Percentiles rank a stretch among this genome's conserved stretches.
phyloP scores from a whole-genome alignment of 1,139 yeast genomes.

The Magnusiomyces magnusii region DNA sequence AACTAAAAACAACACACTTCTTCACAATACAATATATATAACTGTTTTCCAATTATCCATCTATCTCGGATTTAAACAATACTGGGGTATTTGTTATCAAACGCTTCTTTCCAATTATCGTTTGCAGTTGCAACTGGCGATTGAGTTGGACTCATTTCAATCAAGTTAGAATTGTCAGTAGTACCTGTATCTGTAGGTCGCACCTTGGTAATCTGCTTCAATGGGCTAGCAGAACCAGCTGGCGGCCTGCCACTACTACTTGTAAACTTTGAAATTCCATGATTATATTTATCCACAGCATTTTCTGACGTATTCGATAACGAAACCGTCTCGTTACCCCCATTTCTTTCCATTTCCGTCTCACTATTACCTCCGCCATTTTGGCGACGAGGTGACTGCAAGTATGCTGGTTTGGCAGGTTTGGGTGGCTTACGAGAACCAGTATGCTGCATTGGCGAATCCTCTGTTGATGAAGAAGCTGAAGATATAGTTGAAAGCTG shows the following conservation, averaged over 20 bases:
- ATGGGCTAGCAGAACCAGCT: background rate
- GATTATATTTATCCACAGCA: background rate
- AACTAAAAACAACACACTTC: too few species aligned
- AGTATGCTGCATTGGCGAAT: background rate
- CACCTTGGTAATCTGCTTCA: background rate
- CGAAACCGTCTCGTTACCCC: background rate
- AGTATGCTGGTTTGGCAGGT: slow-evolving; percentile 51
- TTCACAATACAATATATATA: too few species aligned
- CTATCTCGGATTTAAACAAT: slow-evolving; percentile 23
- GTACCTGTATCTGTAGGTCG: background rate
- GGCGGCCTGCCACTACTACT: background rate
- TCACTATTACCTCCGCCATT: background rate
- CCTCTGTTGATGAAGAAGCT: slow-evolving; percentile 18
- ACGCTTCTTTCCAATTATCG: slow-evolving; percentile 29
- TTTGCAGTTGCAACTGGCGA: slow-evolving; percentile 4
- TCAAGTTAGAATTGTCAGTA: background rate
- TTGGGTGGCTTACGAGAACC: slow-evolving; percentile 34
- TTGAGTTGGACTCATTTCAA: slow-evolving; percentile 1
- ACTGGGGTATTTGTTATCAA: slow-evolving; percentile 30
- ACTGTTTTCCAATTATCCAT: too few species aligned
- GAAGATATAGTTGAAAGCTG: slow-evolving; percentile 24
- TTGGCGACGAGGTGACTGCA: slow-evolving; percentile 34
- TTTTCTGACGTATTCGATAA: background rate
- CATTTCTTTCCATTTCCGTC: background rate
- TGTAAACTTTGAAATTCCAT: background rate